Base-by-base conservation (phyloP, 805 yeast genomes). In the Candida wancherniae region DNA sequence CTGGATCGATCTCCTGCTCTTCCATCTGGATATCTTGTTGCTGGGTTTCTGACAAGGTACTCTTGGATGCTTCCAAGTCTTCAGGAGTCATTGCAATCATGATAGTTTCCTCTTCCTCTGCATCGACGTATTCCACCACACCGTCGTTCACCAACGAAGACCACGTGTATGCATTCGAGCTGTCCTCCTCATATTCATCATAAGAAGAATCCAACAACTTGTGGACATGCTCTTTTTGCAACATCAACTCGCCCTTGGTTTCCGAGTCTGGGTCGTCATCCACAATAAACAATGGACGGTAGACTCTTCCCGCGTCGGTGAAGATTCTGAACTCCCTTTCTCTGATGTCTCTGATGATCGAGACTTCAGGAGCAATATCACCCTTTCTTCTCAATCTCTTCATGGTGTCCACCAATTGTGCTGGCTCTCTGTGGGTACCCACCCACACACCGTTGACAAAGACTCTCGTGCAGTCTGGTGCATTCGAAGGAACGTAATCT, bases 361-460 rank as follows among this genome's bases (percentile, higher is more conserved):
- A 86, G 33, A 94, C 97, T 65, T 92, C 98, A 9, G 97, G 84
- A 19, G 92, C 79, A 37, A 92, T 85, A 52, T 92, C 95, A 50
- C 97, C 97, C 55, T 79, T 81, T 72, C 98, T 82, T 67, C 98
- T 77, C 55, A 92, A 72, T 34, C 83, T 77, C 55, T 92, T 77
- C 77, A 92, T 82, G 13, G 96, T 88, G 28, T 83, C 88, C 34
- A 85, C 90, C 52, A 92, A 73, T 56, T 77, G 75, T n/a, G 88
- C 84, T 21, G 98, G 97, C 47, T 90, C 95, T 64, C 95, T 78
- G 56, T 90, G 97, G 22, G 94, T 90, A 67, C 99, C 99, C 30
- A 88, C 94, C 99, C 99, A 92, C 33, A 90, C 96, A 73, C 99
- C 99, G 55, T 92, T 92, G 32, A 92, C 94, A 57, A 92, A 92